Evolutionary conservation across 805 yeast genomes (phyloP).

Genomic region (Sugiyamaella americana): DNA sequence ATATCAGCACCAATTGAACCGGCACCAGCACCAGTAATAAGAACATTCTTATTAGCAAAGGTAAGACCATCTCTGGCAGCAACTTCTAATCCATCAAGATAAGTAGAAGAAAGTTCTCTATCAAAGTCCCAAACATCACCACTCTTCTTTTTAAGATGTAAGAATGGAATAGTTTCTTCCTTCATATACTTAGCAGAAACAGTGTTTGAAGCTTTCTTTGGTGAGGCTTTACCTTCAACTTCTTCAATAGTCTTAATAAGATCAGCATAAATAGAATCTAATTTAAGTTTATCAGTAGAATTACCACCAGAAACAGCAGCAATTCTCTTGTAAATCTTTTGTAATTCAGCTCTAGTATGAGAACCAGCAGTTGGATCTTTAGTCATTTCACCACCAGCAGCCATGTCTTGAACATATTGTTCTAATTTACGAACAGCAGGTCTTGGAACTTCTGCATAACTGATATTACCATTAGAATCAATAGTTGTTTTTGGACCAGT

Average conservation of each 20-base stretch:
- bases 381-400: slow-evolving; percentile 85
- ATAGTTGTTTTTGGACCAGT: slow-evolving; percentile 91
- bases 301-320: slow-evolving; percentile 61
- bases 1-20: slow-evolving; percentile 98
- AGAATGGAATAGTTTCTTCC: slow-evolving; percentile 73
- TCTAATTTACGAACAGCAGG: slow-evolving; percentile 90
- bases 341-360: slow-evolving; percentile 70
- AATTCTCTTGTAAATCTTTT: slow-evolving; percentile 75
- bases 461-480: slow-evolving; percentile 81
- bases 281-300: slow-evolving; percentile 34
- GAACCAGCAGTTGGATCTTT: slow-evolving; percentile 51
- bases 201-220: slow-evolving; percentile 39
- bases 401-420: slow-evolving; percentile 94
- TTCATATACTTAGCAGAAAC: slow-evolving; percentile 21
- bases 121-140: slow-evolving; percentile 80
- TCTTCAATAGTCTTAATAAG: slow-evolving; percentile 29
- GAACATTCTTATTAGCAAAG: slow-evolving; percentile 79
- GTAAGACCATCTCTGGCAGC: slow-evolving; percentile 94
- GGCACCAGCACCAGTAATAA: slow-evolving; percentile 97
- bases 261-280: slow-evolving; percentile 41
- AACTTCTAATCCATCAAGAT: slow-evolving; percentile 83
- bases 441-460: slow-evolving; percentile 78
- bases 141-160: slow-evolving; percentile 72
- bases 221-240: slow-evolving; percentile 45
- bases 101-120: slow-evolving; percentile 64